phyloP scores from a whole-genome alignment of 2,329 filamentous ascomycete species.

The Colletotrichum godetiae region DNA sequence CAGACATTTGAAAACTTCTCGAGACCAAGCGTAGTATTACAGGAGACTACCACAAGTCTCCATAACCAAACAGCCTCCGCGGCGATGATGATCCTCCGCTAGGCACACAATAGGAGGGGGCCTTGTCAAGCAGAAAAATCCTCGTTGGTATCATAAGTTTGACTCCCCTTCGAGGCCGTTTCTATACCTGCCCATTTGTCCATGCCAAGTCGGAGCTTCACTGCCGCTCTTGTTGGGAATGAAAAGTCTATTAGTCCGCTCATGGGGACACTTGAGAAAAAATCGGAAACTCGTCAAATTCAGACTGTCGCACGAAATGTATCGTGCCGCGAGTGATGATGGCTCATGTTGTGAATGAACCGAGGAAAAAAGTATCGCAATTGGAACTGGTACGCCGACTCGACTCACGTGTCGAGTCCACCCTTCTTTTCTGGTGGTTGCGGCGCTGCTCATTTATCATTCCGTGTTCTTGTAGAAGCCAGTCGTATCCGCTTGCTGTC shows the following conservation, averaged over 20 bases:
- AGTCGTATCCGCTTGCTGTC: constrained; percentile 3
- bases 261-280: constrained; percentile 2
- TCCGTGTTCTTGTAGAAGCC: constrained; percentile 12
- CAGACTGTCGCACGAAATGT: constrained; percentile 14
- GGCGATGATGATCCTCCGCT: not conserved
- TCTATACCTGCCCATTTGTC: constrained; percentile 4
- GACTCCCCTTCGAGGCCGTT: constrained; percentile 23
- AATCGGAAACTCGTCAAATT: constrained; percentile 6
- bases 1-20: not conserved
- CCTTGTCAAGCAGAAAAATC: not conserved
- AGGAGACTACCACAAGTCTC: constrained; percentile 21
- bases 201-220: constrained; percentile 19
- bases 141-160: constrained; percentile 13
- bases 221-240: constrained; percentile 10
- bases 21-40: constrained; percentile 28
- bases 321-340: not conserved
- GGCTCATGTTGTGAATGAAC: constrained; percentile 23
- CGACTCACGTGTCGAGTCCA: constrained; percentile 1
- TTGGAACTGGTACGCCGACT: constrained; percentile 20
- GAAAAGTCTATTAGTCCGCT: constrained; percentile 27
- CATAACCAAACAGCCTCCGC: constrained; percentile 22
- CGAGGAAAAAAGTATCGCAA: not conserved
- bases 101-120: constrained; percentile 13
- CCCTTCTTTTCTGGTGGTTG: not conserved
- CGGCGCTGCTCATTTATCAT: constrained; percentile 15